Evolutionary conservation across 257 asterid species (phyloP).

Genomic region (Anisodus tanguticus): DNA sequence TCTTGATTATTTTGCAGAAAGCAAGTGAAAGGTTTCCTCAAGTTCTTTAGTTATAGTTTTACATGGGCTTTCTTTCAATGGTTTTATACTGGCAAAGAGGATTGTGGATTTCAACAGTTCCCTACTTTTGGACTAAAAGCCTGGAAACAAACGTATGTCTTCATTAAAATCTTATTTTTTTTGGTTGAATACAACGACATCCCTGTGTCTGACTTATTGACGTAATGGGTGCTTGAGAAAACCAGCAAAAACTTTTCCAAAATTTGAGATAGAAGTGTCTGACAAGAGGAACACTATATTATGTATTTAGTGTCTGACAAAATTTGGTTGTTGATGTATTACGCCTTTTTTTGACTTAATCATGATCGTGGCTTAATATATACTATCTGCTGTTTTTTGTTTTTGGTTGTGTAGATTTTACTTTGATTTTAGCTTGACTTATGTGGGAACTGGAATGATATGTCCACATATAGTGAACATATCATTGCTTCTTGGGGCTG

Average conservation of each 20-base stretch:
- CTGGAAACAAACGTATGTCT: slow-evolving; percentile 68
- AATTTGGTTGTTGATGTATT: neutral
- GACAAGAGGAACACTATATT: neutral
- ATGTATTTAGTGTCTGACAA: no score
- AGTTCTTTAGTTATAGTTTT: slow-evolving; percentile 68
- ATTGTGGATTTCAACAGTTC: slow-evolving; percentile 75
- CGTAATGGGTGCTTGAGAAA: neutral
- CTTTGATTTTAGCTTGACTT: slow-evolving; percentile 88
- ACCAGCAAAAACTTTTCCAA: no score
- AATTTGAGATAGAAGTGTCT: neutral
- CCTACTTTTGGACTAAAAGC: slow-evolving; percentile 92
- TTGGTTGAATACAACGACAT: neutral
- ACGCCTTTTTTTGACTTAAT: neutral
- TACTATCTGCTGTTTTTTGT: neutral
- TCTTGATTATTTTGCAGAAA: slow-evolving; percentile 56
- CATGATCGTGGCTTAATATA: neutral
- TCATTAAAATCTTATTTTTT: neutral
- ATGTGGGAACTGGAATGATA: slow-evolving; percentile 95
- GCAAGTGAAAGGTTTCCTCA: slow-evolving; percentile 71
- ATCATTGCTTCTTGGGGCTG: slow-evolving; percentile 84
- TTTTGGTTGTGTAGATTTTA: slow-evolving; percentile 57
- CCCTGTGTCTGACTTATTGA: neutral
- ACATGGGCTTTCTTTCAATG: slow-evolving; percentile 84
- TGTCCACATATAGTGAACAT: slow-evolving; percentile 86
- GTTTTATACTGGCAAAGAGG: slow-evolving; percentile 73